These are phyloP conservation scores for Panicum virgatum DNA, from an alignment of 202 grass and related monocot species.

Conservation along the genomic window DNA sequence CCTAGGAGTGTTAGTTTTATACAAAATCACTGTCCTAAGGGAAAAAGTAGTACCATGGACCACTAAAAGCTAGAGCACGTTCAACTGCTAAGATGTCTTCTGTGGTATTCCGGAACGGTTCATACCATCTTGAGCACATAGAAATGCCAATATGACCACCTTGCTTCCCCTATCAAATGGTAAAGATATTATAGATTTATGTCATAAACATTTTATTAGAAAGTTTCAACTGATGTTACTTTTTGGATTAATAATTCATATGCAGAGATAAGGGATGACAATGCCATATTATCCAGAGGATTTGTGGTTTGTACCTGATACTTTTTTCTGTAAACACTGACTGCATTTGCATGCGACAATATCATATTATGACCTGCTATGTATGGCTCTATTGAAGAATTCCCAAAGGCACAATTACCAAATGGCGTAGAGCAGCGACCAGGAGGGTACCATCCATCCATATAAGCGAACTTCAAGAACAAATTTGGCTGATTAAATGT, in stretches of 20 bases:
- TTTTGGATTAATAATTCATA: background rate
- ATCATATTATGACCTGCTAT: slow-evolving; percentile 59
- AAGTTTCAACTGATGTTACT: background rate
- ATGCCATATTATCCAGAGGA: background rate
- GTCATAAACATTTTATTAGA: background rate
- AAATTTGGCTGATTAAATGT: slow-evolving; percentile 68
- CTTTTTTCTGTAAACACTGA: slow-evolving; percentile 48
- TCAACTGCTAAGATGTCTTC: slow-evolving; percentile 41
- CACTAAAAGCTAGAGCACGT: slow-evolving; percentile 46
- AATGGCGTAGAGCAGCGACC: slow-evolving; percentile 50
- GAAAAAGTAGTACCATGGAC: slow-evolving; percentile 44
- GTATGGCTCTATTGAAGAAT: slow-evolving; percentile 59
- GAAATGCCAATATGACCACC: slow-evolving; percentile 63
- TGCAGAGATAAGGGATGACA: background rate
- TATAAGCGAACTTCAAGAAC: slow-evolving; percentile 38
- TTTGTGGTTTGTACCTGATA: slow-evolving; percentile 53
- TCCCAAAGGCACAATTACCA: slow-evolving; percentile 51
- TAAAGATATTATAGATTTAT: background rate
- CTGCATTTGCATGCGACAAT: slow-evolving; percentile 60
- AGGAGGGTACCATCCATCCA: slow-evolving; percentile 49
- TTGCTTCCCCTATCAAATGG: slow-evolving; percentile 45
- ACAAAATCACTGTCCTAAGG: background rate
- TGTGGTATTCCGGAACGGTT: slow-evolving; percentile 50
- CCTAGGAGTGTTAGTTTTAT: background rate
- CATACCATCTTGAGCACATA: slow-evolving; percentile 52